Base-by-base conservation (phyloP, 1,284 basidiomycete species). In the Sporisorium exsertum region DNA sequence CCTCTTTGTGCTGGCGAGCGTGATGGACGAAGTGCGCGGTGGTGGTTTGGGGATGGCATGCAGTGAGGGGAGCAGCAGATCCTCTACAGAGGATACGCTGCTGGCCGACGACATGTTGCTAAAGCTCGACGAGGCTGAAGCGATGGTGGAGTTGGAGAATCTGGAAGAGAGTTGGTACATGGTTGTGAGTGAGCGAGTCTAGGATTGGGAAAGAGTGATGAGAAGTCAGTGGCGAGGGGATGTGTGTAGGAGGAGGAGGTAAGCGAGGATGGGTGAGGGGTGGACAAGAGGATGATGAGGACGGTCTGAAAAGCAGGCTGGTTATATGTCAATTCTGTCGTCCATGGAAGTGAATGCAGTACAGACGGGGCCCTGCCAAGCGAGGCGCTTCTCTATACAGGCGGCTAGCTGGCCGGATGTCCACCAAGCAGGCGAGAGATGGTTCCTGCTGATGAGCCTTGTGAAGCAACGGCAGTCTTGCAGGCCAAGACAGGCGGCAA, bases 91-190 rank as follows among this genome's bases (percentile, higher is more conserved):
- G 16, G 70, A 72, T 1, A 54, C 61, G 26, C 64, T 64, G 64
- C 60, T 67, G n/a, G 53, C 64, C 8, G 52, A 53, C 1, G 61
- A 64, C 37, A 64, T n/a, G 26, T 42, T 55, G 60, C 64, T 67
- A 49, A 64, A 63, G 53, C 64, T 56, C 33, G 71, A 64, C 15
- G 58, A 64, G 5, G 64, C 57, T 9, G 71, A 68, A 15, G 71
- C 71, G 29, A 73, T 61, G 35, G 65, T 73, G 2, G 71, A 73
- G 58, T 73, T 65, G 3, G 71, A 73, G 65, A 73, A 73, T 13
- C 71, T 32, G 3, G 71, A 73, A 6, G 70, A 72, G 49, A 72
- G 64, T 8, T 42, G 52, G 29, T 50, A 35, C 26, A 33, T 37
- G 58, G 61, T 59, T 45, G 37, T 51, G 46, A 40, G 40, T 1